Conservation (phyloP, 768 basidiomycete species). For the Mycena alexandri region DNA sequence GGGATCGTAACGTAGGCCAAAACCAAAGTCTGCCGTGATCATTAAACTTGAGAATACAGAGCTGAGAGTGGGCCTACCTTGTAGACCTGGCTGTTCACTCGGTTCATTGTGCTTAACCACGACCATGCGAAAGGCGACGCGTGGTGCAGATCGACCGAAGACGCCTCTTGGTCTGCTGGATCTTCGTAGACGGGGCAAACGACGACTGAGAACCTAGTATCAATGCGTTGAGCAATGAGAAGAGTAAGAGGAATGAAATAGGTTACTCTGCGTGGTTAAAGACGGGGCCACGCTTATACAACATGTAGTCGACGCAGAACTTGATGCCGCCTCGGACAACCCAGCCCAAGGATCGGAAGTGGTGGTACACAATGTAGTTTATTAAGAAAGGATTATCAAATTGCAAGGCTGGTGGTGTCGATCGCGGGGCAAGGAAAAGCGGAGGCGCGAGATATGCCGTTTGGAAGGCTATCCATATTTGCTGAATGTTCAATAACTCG, state of each 20-base stretch:
- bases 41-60: background rate
- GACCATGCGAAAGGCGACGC: conserved; percentile 87
- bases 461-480: conserved; percentile 79
- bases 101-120: conserved; percentile 96
- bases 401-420: conserved; percentile 50
- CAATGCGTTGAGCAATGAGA: conserved; percentile 9
- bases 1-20: conserved; percentile 95
- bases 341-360: conserved; percentile 97
- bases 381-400: conserved; percentile 95
- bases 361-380: conserved; percentile 92
- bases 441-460: conserved; percentile 60
- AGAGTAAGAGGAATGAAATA: background rate
- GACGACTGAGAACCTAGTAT: conserved; percentile 86
- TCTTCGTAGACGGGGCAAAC: conserved; percentile 93
- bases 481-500: conserved; percentile 64
- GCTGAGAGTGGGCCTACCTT: conserved; percentile 70
- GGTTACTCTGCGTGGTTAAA: conserved; percentile 94
- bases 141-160: conserved; percentile 75
- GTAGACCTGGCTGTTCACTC: conserved; percentile 96
- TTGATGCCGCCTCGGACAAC: conserved; percentile 96
- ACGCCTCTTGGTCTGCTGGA: conserved; percentile 73
- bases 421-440: conserved; percentile 47
- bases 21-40: conserved; percentile 78
- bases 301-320: conserved; percentile 94
- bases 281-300: conserved; percentile 95